Percentiles rank a stretch among this genome's conserved stretches.
phyloP scores from a whole-genome alignment of 305 asterid genomes.

The Fraxinus nigra region DNA sequence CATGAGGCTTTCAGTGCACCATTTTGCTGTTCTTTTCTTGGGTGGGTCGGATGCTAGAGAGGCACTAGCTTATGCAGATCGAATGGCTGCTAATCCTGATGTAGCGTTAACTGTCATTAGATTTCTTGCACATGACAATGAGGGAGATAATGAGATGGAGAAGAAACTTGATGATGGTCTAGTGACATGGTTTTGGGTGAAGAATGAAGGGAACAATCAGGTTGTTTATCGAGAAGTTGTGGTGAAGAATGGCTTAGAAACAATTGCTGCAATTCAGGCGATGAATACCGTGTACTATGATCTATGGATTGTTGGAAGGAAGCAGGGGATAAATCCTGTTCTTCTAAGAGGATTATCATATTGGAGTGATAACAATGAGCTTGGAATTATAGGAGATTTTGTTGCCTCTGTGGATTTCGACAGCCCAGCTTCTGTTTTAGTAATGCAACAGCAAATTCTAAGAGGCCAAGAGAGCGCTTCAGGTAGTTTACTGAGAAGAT shows the following conservation, averaged over 20 bases:
- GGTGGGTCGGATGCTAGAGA: slow-evolving; percentile 86
- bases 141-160: slow-evolving; percentile 49
- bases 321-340: slow-evolving; percentile 59
- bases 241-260: slow-evolving; percentile 71
- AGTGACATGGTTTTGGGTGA: slow-evolving; percentile 86
- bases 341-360: slow-evolving; percentile 54
- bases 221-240: slow-evolving; percentile 62
- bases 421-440: slow-evolving; percentile 52
- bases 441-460: slow-evolving; percentile 70
- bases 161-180: slow-evolving; percentile 80
- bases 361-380: slow-evolving; percentile 58
- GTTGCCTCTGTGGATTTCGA: slow-evolving; percentile 55
- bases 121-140: slow-evolving; percentile 46
- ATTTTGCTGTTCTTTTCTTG: slow-evolving; percentile 57
- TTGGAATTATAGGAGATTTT: slow-evolving; percentile 78
- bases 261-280: slow-evolving; percentile 59
- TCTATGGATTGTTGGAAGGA: slow-evolving; percentile 80
- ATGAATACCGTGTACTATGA: slow-evolving; percentile 42
- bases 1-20: slow-evolving; percentile 25
- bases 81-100: slow-evolving; percentile 41
- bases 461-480: slow-evolving; percentile 41
- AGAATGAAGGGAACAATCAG: slow-evolving; percentile 51
- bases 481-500: not conserved
- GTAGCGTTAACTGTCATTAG: slow-evolving; percentile 61
- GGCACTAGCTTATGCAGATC: slow-evolving; percentile 68